Evolutionary conservation across 148 eudicot species (phyloP), one percentile per base, ranked within the genome.

Genomic region (Rhododendron vialii): DNA sequence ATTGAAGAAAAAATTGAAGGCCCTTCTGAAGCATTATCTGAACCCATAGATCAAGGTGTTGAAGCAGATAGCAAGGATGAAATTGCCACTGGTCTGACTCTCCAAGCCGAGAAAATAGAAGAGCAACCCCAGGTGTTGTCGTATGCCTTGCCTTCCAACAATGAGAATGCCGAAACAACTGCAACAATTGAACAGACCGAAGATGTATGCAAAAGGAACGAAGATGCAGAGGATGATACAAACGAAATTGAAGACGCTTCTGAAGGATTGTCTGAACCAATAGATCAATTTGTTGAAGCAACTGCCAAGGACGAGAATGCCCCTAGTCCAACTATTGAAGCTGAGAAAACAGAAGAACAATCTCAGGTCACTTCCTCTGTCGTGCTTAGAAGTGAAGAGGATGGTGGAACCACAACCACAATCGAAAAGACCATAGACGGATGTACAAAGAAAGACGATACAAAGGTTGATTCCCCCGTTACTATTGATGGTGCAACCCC

Each of bases 351-450:
- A 30, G 20, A 71, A 43, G 82, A 77, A 28, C 85, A 43, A 67
- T 75, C 67, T 83, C 85, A 63, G 77, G n/a, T 67, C 36, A 17
- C 85, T 65, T 65, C 35, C 78, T 41, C 85, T 71, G 20, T 28
- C 18, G 2, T 55, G 33, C 73, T 48, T 48, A 22, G 82, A 35
- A 50, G 57, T 7, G 26, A 45, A 73, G 45, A 38, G 51, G 74
- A 55, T 35, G 9, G 26, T 71, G 86, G 57, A n/a, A 85, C 74
- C 43, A 5, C 35, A 81, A 35, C 35, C 74, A 82, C 74, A 86
- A 80, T 33, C 7, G 84, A 69, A 28, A 15, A 35, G 79, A 20
- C 13, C 1, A 55, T 13, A 30, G 65, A 51, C 35, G 65, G 2
- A 41, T 48, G 85, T 53, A 59, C 63, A 76, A 12, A 48, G 22